These are phyloP conservation scores for Stachybotrys echinatus DNA, from an alignment of 2,329 filamentous ascomycete genomes.

Conservation along the genomic window DNA sequence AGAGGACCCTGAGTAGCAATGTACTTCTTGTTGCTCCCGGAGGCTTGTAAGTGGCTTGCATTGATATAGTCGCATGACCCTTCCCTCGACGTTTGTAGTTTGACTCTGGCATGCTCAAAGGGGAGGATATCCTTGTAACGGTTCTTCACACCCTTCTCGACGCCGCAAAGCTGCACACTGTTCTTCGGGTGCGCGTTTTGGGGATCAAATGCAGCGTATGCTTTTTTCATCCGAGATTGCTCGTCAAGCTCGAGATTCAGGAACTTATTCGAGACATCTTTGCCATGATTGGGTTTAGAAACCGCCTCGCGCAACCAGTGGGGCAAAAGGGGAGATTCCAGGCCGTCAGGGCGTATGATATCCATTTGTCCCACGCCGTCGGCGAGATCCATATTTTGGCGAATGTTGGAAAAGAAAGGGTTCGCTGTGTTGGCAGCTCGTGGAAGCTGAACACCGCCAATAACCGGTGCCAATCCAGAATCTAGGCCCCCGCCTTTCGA, in stretches of 20 bases:
- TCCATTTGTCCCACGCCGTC: slow-evolving; percentile 84
- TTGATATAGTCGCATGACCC: slow-evolving; percentile 92
- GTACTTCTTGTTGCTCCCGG: slow-evolving; percentile 82
- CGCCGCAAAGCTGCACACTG: slow-evolving; percentile 73
- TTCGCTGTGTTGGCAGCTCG: slow-evolving; percentile 61
- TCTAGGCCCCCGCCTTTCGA: slow-evolving; percentile 41
- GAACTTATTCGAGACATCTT: slow-evolving; percentile 76
- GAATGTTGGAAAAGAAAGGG: slow-evolving; percentile 93
- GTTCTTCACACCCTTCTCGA: slow-evolving; percentile 94
- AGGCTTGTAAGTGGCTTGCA: slow-evolving; percentile 77
- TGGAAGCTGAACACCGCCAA: slow-evolving; percentile 83
- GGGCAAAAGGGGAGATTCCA: slow-evolving; percentile 55
- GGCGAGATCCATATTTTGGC: slow-evolving; percentile 92
- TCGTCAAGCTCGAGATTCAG: slow-evolving; percentile 78
- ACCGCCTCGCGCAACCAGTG: slow-evolving; percentile 70
- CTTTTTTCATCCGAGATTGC: slow-evolving; percentile 88
- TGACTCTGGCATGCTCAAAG: slow-evolving; percentile 89
- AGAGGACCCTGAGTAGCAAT: slow-evolving; percentile 94
- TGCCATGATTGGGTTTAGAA: slow-evolving; percentile 66
- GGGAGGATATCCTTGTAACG: slow-evolving; percentile 97
- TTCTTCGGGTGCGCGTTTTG: slow-evolving; percentile 16
- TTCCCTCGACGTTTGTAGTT: slow-evolving; percentile 59
- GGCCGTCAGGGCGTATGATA: slow-evolving; percentile 39
- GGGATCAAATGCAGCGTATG: slow-evolving; percentile 47
- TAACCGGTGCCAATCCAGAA: slow-evolving; percentile 59